phyloP scores from a whole-genome alignment of 352 stramenopile genomes.

The Blastocystis sp. region DNA sequence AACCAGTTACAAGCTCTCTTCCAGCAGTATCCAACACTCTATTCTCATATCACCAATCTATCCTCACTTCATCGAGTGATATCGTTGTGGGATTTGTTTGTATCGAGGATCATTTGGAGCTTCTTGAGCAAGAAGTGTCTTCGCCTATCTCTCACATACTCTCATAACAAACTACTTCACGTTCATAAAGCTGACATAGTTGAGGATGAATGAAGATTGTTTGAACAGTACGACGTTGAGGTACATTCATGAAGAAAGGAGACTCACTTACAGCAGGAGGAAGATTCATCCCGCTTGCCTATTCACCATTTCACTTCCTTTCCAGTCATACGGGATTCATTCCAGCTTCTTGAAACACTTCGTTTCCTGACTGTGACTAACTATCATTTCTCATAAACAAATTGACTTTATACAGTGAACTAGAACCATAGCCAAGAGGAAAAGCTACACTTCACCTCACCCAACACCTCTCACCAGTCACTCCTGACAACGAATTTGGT shows the following conservation, averaged over 20 bases:
- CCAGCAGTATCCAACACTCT: background rate
- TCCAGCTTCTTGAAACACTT: no score
- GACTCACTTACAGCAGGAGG: background rate
- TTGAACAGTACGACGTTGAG: background rate
- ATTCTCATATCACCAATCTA: background rate
- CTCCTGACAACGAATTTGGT: no score
- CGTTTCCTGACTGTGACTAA: no score
- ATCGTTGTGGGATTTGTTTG: constrained; percentile 51
- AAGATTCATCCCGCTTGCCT: no score
- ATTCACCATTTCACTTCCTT: no score
- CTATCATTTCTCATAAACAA: background rate
- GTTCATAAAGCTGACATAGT: background rate
- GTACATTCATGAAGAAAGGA: background rate
- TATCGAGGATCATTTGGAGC: constrained; percentile 37
- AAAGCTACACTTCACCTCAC: background rate
- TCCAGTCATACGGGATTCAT: no score
- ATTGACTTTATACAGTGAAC: background rate
- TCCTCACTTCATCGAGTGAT: constrained; percentile 30
- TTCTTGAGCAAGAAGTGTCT: background rate
- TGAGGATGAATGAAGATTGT: constrained; percentile 17
- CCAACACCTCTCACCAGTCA: no score
- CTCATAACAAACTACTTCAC: background rate
- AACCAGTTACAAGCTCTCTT: constrained; percentile 27
- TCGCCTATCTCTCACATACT: background rate
- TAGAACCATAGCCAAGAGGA: background rate